Base-by-base conservation (phyloP, 352 stramenopile species). In the Phytophthora agathidicida region DNA sequence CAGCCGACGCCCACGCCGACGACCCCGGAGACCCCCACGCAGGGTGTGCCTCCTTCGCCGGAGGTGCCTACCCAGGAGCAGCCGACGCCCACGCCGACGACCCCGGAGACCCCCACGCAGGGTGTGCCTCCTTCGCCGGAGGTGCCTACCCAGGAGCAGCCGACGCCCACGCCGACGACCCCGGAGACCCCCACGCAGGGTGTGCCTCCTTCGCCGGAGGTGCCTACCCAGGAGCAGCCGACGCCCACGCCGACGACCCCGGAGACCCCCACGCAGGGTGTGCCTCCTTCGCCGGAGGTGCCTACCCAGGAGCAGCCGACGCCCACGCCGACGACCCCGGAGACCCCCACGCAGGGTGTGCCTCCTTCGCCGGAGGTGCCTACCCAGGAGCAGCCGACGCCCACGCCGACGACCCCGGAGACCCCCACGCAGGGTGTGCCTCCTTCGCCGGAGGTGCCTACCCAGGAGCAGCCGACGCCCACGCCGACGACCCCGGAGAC, bases 271-370 rank as follows among this genome's bases (percentile, higher is more conserved):
- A 11, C 10, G 5, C 35, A 46, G 48, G 48, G 41, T 1, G 3
- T 22, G 32, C 22, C 33, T 5, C 37, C 46, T 3, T 35, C 46
- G 1, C 46, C 46, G 3, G 35, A 44, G n/a, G 28, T 13, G 13
- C 46, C 47, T 0, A 13, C 14, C 7, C 47, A 46, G 33, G 47
- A 52, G 19, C 9, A 20, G 47, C n/a, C 16, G 1, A 30, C 42
- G 30, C 19, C 44, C 1, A 55, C 46, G 14, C 35, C 48, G 22
- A 26, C 43, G 32, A 44, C 24, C 23, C 45, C 47, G 14, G 46
- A 46, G 24, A 37, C 19, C 17, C 47, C 33, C 6, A 28, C 19
- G n/a, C 42, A 50, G 42, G 42, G 27, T 6, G 28, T 23, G 42
- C 42, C 31, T 30, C 45, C 45, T 10, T 33, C 32, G 5, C 19